phyloP scores from a whole-genome alignment of 2,329 filamentous ascomycete species.

The Sphaceloma murrayae region DNA sequence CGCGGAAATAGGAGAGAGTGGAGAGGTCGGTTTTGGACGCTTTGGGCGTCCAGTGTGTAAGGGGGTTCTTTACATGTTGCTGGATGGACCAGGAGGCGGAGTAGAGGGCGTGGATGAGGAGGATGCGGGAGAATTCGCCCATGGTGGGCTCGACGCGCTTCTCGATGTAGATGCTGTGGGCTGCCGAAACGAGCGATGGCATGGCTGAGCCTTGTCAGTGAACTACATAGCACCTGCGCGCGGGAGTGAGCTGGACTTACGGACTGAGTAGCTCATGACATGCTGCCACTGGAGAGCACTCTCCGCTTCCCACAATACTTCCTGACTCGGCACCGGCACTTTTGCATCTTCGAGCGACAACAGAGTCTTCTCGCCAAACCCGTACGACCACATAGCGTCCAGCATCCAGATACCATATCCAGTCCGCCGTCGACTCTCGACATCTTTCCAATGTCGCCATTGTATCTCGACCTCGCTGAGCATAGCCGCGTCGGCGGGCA shows the following conservation, averaged over 20 bases:
- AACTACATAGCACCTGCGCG: background rate
- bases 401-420: conserved; percentile 24
- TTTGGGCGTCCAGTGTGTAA: conserved; percentile 32
- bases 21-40: conserved; percentile 18
- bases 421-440: conserved; percentile 20
- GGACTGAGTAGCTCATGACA: conserved; percentile 16
- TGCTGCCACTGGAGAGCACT: conserved; percentile 22
- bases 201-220: conserved; percentile 13
- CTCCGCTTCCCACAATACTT: conserved; percentile 23
- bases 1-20: conserved; percentile 16
- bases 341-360: conserved; percentile 19
- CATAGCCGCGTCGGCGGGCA: conserved; percentile 8
- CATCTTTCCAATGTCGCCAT: conserved; percentile 20
- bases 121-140: conserved; percentile 41
- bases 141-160: conserved; percentile 37
- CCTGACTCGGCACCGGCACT: conserved; percentile 24
- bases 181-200: conserved; percentile 33
- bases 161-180: conserved; percentile 41
- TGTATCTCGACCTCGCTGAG: conserved; percentile 14
- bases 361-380: conserved; percentile 19
- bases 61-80: conserved; percentile 36
- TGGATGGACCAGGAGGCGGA: conserved; percentile 42
- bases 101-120: conserved; percentile 44
- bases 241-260: background rate
- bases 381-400: conserved; percentile 22